phyloP scores from a whole-genome alignment of 2,329 filamentous ascomycete species.

The Teratosphaeria nubilosa region DNA sequence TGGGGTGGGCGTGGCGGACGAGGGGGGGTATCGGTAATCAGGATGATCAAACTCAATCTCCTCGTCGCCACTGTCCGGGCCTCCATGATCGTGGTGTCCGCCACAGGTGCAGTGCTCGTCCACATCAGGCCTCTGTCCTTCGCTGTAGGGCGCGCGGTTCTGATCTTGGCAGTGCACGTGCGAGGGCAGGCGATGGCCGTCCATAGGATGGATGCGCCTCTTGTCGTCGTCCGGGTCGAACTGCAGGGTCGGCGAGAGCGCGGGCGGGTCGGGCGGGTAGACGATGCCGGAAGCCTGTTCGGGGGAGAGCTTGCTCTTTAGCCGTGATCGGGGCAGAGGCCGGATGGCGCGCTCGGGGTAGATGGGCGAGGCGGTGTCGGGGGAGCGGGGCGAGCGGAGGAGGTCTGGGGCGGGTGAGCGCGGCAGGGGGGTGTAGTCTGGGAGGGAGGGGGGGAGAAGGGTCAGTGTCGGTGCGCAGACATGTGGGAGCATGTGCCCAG shows the following conservation, averaged over 20 bases:
- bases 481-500: neutral
- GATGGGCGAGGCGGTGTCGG: slow-evolving; percentile 66
- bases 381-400: slow-evolving; percentile 14
- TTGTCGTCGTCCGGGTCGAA: slow-evolving; percentile 16
- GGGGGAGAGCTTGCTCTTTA: slow-evolving; percentile 78
- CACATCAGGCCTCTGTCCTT: slow-evolving; percentile 30
- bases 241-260: slow-evolving; percentile 42
- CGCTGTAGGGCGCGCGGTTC: neutral
- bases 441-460: neutral
- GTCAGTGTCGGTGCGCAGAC: neutral
- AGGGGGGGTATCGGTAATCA: slow-evolving; percentile 30
- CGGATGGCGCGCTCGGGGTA: slow-evolving; percentile 88
- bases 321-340: slow-evolving; percentile 76
- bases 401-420: neutral
- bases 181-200: neutral
- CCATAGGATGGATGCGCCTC: slow-evolving; percentile 2
- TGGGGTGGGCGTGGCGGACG: slow-evolving; percentile 19
- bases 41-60: slow-evolving; percentile 33
- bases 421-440: neutral
- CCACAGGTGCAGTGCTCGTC: slow-evolving; percentile 34
- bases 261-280: slow-evolving; percentile 67
- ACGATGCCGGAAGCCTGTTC: slow-evolving; percentile 73
- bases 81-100: slow-evolving; percentile 26
- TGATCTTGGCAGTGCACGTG: neutral
- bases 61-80: slow-evolving; percentile 51